These are phyloP conservation scores for Schoenoplectus tabernaemontani DNA, from an alignment of 202 grass and related monocot species.

Conservation along the genomic window DNA sequence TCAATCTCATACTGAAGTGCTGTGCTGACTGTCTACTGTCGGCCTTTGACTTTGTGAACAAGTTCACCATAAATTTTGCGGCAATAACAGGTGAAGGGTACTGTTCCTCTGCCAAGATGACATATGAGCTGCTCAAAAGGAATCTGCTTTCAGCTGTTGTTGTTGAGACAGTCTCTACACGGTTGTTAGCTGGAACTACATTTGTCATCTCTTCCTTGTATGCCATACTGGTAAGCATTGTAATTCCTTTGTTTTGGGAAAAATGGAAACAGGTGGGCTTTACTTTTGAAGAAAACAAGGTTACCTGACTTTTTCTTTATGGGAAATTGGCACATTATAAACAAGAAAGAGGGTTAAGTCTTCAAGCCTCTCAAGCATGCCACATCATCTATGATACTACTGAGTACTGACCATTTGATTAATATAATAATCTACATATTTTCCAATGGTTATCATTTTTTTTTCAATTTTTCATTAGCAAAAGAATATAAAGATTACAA, in stretches of 20 bases:
- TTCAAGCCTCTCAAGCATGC: no score
- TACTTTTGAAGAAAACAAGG: not conserved
- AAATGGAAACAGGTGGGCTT: not conserved
- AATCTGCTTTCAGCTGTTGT: slow-evolving; percentile 51
- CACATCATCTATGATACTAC: no score
- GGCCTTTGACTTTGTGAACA: slow-evolving; percentile 43
- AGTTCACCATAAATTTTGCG: slow-evolving; percentile 46
- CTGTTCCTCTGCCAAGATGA: slow-evolving; percentile 44
- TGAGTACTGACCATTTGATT: no score
- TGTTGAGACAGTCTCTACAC: slow-evolving; percentile 47
- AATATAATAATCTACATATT: no score
- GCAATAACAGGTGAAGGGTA: slow-evolving; percentile 48
- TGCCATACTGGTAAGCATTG: slow-evolving; percentile 28
- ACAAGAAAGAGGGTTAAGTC: no score
- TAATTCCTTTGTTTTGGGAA: not conserved
- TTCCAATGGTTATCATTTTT: no score
- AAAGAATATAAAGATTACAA: no score
- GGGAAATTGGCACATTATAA: not conserved
- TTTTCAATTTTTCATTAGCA: no score
- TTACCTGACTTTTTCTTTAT: not conserved
- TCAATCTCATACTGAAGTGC: slow-evolving; percentile 34
- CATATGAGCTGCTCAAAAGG: slow-evolving; percentile 41
- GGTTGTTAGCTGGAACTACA: slow-evolving; percentile 29
- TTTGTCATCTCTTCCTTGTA: slow-evolving; percentile 41
- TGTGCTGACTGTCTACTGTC: slow-evolving; percentile 35